These are phyloP conservation scores for Phytophthora podocarpi DNA, from an alignment of 352 stramenopile species.

Conservation along the genomic window DNA sequence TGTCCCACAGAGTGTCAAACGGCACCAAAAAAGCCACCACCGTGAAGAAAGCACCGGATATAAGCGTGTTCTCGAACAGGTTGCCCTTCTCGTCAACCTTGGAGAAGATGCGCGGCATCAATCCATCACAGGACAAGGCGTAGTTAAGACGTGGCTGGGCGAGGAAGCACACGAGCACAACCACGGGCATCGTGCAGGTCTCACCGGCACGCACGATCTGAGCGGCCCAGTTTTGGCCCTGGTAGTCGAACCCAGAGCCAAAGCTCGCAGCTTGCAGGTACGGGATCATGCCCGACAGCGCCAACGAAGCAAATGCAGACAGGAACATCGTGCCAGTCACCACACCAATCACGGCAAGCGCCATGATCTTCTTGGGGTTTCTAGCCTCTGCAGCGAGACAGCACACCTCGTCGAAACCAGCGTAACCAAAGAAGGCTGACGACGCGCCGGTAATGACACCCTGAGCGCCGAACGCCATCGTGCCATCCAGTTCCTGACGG, in stretches of 20 bases:
- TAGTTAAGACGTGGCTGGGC: constrained; percentile 94
- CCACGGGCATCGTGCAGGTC: constrained; percentile 69
- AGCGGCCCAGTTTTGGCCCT: constrained; percentile 59
- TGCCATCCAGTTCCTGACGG: constrained; percentile 28
- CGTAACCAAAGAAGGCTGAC: constrained; percentile 93
- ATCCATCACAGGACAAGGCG: constrained; percentile 91
- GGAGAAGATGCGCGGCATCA: constrained; percentile 92
- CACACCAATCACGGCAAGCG: constrained; percentile 82
- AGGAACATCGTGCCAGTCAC: constrained; percentile 79
- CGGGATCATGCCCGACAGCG: constrained; percentile 82
- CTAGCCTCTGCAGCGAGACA: constrained; percentile 86
- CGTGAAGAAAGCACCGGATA: constrained; percentile 72
- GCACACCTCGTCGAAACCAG: constrained; percentile 95
- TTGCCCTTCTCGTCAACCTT: constrained; percentile 82
- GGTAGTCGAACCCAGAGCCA: constrained; percentile 48
- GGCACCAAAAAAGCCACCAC: constrained; percentile 71
- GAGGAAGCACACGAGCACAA: constrained; percentile 93
- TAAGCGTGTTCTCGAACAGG: constrained; percentile 78
- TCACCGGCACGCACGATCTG: constrained; percentile 32
- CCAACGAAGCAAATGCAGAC: constrained; percentile 76
- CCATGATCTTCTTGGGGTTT: constrained; percentile 81
- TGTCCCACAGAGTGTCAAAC: constrained; percentile 84
- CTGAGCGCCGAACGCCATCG: constrained; percentile 42
- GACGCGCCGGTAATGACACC: constrained; percentile 83
- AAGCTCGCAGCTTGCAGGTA: constrained; percentile 48